phyloP scores from a whole-genome alignment of 495 filamentous ascomycete species.

The Aspergillus bridgeri region DNA sequence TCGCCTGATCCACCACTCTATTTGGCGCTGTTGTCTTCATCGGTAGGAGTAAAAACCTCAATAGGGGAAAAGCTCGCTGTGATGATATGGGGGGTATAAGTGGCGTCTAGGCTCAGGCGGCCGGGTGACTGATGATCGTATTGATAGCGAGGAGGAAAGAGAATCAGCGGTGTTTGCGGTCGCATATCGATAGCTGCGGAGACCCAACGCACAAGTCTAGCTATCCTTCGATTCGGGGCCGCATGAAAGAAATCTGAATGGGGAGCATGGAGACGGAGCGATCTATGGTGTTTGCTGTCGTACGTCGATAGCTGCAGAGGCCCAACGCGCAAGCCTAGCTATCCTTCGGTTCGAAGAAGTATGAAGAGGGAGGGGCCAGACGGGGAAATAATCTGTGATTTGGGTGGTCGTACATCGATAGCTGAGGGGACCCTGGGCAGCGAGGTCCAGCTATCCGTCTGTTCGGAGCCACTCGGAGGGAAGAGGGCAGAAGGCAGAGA shows the following conservation, averaged over 20 bases:
- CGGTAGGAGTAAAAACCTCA: slow-evolving; percentile 1
- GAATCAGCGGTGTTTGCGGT: neutral
- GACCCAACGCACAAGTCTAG: slow-evolving; percentile 1
- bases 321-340: slow-evolving; percentile 3
- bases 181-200: slow-evolving; percentile 1
- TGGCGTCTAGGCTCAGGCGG: slow-evolving; percentile 1
- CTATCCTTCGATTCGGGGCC: slow-evolving; percentile 2
- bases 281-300: slow-evolving; percentile 3
- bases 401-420: neutral
- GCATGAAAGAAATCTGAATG: neutral
- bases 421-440: neutral
- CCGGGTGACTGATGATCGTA: neutral
- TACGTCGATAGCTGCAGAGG: slow-evolving; percentile 1
- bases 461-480: too few relatives aligned
- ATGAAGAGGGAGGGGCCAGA: slow-evolving; percentile 3
- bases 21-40: slow-evolving; percentile 1
- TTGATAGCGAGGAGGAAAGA: neutral
- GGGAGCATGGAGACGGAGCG: neutral
- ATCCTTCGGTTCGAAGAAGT: slow-evolving; percentile 2
- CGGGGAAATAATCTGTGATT: neutral
- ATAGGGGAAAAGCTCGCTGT: slow-evolving; percentile 3
- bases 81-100: slow-evolving; percentile 1
- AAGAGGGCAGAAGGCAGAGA: too few relatives aligned
- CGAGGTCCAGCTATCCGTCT: too few relatives aligned
- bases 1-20: neutral